These are phyloP conservation scores for Xylariaceae sp. DNA, from an alignment of 2,329 filamentous ascomycete species.

Conservation along the genomic window DNA sequence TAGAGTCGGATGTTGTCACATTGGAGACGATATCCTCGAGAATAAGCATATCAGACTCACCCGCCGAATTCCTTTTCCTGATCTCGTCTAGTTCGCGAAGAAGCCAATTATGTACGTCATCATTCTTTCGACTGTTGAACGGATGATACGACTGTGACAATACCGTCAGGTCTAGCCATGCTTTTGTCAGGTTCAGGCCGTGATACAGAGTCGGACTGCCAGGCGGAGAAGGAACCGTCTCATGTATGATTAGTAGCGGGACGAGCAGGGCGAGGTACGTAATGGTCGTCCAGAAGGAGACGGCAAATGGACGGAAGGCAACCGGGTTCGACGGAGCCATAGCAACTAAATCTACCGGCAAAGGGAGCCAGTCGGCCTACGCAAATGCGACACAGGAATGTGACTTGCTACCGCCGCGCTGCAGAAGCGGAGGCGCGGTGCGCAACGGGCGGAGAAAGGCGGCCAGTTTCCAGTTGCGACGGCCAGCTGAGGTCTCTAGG, in stretches of 20 bases:
- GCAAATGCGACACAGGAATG: constrained; percentile 12
- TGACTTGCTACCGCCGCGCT: constrained; percentile 4
- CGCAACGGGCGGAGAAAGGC: background rate
- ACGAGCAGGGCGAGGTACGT: constrained; percentile 76
- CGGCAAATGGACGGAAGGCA: constrained; percentile 74
- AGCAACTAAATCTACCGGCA: constrained; percentile 14
- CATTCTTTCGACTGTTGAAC: constrained; percentile 82
- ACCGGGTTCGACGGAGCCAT: constrained; percentile 50
- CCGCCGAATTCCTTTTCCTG: constrained; percentile 55
- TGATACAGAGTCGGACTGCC: constrained; percentile 46
- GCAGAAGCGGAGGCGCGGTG: constrained; percentile 11
- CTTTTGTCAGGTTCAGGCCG: constrained; percentile 77
- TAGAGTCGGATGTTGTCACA: constrained; percentile 55
- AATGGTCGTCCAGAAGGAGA: constrained; percentile 72
- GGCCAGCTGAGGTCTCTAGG: constrained; percentile 11
- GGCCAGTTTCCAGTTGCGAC: constrained; percentile 16
- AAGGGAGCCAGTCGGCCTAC: constrained; percentile 11
- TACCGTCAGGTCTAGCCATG: constrained; percentile 76
- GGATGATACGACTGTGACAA: constrained; percentile 78
- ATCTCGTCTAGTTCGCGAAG: constrained; percentile 68
- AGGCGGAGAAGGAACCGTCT: constrained; percentile 67
- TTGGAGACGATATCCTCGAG: constrained; percentile 80
- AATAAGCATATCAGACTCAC: constrained; percentile 52
- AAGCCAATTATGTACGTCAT: constrained; percentile 72
- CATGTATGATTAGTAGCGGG: constrained; percentile 68